Evolutionary conservation across 129 eudicot species (phyloP), one percentile per base, ranked within the genome.

Genomic region (Deinandra increscens): DNA sequence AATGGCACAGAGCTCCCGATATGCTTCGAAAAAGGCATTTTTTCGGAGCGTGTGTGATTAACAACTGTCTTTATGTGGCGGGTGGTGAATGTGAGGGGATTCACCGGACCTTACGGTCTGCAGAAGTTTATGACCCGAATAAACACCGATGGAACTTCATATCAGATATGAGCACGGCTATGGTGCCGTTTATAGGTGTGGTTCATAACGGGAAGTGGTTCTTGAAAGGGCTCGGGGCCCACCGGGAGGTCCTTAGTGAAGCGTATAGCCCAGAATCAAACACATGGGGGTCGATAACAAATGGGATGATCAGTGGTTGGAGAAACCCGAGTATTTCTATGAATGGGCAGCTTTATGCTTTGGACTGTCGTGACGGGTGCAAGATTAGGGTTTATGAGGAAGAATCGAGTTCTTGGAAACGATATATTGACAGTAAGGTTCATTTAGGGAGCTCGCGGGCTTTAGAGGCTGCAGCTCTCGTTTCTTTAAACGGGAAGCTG

Each of bases 51-150:
- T 94, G 97, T 78, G 99, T 94, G 64, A 85, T 94, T 49, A 88
- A 94, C 75, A 94, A 94, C 70, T 89, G 97, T 43, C 94, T 94
- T 58, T 94, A 89, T 46, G 97, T 94, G 51, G 99, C 99, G n/a
- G 99, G 99, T 49, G 99, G 99, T 23, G 99, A 94, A 71, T 94
- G 97, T 68, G 99, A 94, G 60, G 99, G 99, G 64, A 90, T 90
- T 44, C 96, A 87, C 44, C 81, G 99, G 66, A 82, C 99, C n/a
- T 88, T 94, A 13, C 86, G 99, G 29, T 85, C 99, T 0, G 99
- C 90, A 50, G 99, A 94, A 67, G 93, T 90, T 68, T 94, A 90
- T 60, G 99, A 94, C 67, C 99, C 97, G 13, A 94, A 90, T 29
- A 89, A 78, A 75, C 85, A 85, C 72, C 69, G 92, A 34, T 94